phyloP scores from a whole-genome alignment of 306 rosid species.

The Cucumis cinereus region DNA sequence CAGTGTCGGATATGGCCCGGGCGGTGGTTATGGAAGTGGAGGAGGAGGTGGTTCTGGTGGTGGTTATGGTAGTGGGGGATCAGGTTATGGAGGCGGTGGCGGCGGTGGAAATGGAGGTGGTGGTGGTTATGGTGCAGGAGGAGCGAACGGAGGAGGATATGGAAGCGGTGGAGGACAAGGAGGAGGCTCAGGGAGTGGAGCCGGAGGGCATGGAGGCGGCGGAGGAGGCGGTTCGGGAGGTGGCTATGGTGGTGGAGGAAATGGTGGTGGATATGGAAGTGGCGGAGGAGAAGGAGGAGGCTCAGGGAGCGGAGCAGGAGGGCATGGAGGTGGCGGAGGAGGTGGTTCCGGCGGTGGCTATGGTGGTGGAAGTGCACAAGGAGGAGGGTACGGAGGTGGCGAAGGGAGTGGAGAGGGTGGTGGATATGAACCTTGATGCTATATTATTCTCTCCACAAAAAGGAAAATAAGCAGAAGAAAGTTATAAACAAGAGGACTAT shows the following conservation, averaged over 20 bases:
- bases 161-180: slow-evolving; percentile 26
- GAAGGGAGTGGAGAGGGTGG: slow-evolving; percentile 36
- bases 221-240: slow-evolving; percentile 16
- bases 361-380: slow-evolving; percentile 28
- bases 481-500: not conserved
- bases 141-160: slow-evolving; percentile 29
- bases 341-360: slow-evolving; percentile 15
- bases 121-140: slow-evolving; percentile 15
- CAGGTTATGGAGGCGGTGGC: not conserved
- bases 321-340: not conserved
- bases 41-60: slow-evolving; percentile 11
- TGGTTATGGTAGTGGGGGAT: slow-evolving; percentile 6
- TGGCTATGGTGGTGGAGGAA: slow-evolving; percentile 13
- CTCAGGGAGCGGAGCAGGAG: slow-evolving; percentile 13
- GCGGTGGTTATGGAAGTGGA: slow-evolving; percentile 15
- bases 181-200: slow-evolving; percentile 18
- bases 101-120: slow-evolving; percentile 16
- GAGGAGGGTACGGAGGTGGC: slow-evolving; percentile 38
- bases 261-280: slow-evolving; percentile 34
- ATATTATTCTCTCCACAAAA: not conserved
- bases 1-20: slow-evolving; percentile 3
- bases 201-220: slow-evolving; percentile 7
- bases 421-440: slow-evolving; percentile 29
- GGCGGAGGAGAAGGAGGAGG: slow-evolving; percentile 23
- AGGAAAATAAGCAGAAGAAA: not conserved